These are phyloP conservation scores for Logfia minima DNA, from an alignment of 129 eudicot genomes.

Conservation along the genomic window DNA sequence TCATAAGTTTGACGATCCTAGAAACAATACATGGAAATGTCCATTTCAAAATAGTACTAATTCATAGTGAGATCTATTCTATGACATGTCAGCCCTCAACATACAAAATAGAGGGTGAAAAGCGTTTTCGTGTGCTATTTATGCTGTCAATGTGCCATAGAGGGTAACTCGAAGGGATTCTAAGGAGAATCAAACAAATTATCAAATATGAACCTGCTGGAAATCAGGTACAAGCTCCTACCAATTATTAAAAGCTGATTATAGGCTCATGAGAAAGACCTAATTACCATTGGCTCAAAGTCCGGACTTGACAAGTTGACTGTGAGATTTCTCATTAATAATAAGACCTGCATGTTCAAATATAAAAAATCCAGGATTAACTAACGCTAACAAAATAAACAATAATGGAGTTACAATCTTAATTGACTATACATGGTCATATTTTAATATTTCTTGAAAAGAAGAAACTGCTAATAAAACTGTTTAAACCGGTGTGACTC, in stretches of 20 bases:
- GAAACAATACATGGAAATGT: too few relatives aligned
- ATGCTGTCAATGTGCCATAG: constrained; percentile 1
- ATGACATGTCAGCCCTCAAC: too few relatives aligned
- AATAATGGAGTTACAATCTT: background rate
- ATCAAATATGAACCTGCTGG: constrained; percentile 14
- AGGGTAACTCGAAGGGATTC: constrained; percentile 11
- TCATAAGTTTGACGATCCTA: too few relatives aligned
- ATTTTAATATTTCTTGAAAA: background rate
- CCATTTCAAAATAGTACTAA: background rate
- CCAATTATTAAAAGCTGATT: constrained; percentile 12
- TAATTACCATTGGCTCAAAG: constrained; percentile 82
- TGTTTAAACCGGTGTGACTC: constrained; percentile 33
- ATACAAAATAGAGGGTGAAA: too few relatives aligned
- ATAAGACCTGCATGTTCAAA: constrained; percentile 65
- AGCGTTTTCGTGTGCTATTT: too few relatives aligned
- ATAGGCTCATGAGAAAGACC: constrained; percentile 15
- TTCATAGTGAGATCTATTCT: too few relatives aligned
- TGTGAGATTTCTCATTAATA: constrained; percentile 87
- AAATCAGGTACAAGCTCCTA: constrained; percentile 15
- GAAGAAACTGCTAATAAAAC: background rate
- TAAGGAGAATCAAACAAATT: constrained; percentile 1
- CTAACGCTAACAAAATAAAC: background rate
- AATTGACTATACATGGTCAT: background rate
- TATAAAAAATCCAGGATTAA: background rate
- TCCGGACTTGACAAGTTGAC: constrained; percentile 92